Evolutionary conservation across 2,329 filamentous ascomycete species (phyloP).

Genomic region (Aspergillus sp.): DNA sequence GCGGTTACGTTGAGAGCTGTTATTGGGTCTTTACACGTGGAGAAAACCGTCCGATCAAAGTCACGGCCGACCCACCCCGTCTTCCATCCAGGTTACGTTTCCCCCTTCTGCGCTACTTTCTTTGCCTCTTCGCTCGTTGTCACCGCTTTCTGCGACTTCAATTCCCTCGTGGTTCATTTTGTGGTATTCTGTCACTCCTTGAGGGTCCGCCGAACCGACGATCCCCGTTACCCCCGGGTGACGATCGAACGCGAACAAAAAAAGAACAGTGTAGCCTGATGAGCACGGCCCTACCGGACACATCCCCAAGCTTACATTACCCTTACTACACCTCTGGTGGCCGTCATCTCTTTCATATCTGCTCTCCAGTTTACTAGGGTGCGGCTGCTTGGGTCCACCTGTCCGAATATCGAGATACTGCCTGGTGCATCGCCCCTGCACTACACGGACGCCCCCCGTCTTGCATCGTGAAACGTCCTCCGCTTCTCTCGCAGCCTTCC

Average conservation of each 20-base stretch:
- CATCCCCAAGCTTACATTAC: constrained; percentile 11
- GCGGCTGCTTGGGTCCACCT: neutral
- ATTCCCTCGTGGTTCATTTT: neutral
- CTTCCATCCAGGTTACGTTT: constrained; percentile 13
- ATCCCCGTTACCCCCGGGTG: constrained; percentile 5
- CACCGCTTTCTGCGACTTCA: neutral
- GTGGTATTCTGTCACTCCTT: neutral
- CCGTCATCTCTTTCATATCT: neutral
- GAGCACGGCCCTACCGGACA: constrained; percentile 23
- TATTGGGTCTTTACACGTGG: constrained; percentile 19
- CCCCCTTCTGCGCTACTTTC: constrained; percentile 9
- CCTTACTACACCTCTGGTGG: constrained; percentile 8
- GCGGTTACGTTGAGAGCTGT: constrained; percentile 5
- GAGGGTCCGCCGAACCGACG: neutral
- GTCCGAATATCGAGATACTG: neutral
- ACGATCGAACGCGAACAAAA: constrained; percentile 12
- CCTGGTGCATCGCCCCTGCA: neutral
- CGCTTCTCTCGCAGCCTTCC: neutral
- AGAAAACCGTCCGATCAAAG: constrained; percentile 11
- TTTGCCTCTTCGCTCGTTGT: neutral
- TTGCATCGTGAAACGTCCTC: neutral
- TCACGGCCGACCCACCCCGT: constrained; percentile 16
- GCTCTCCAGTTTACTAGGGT: neutral
- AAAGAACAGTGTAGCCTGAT: constrained; percentile 34
- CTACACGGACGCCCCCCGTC: neutral